These are phyloP conservation scores for Puccinellia tenuiflora DNA, from an alignment of 176 grass and related monocot genomes.

Conservation along the genomic window DNA sequence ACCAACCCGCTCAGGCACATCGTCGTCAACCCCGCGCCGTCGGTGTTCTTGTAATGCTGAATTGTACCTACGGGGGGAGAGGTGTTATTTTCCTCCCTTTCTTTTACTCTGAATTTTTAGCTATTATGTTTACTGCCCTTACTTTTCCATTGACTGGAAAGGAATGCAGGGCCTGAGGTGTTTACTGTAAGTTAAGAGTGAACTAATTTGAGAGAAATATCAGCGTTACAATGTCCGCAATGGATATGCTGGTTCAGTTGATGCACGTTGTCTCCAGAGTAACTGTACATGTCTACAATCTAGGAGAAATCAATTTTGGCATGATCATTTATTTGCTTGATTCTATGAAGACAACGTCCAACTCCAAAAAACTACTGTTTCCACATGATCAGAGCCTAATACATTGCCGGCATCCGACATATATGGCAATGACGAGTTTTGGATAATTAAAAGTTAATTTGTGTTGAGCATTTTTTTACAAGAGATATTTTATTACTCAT, in stretches of 20 bases:
- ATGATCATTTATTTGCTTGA: neutral
- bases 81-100: neutral
- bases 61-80: neutral
- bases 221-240: constrained; percentile 12
- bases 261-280: neutral
- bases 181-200: constrained; percentile 28
- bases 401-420: too few relatives aligned
- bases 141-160: neutral
- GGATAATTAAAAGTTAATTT: too few relatives aligned
- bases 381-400: neutral
- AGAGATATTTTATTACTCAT: too few relatives aligned
- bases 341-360: neutral
- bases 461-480: too few relatives aligned
- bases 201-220: constrained; percentile 1
- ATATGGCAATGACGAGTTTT: neutral
- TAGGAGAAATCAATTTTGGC: neutral
- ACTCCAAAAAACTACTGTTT: neutral
- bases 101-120: constrained; percentile 1
- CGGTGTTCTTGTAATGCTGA: constrained; percentile 43
- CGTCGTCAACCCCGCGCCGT: constrained; percentile 47
- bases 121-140: constrained; percentile 25
- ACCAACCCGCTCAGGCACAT: constrained; percentile 80
- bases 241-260: constrained; percentile 10
- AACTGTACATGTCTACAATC: neutral
- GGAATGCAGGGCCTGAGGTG: constrained; percentile 22